Evolutionary conservation across 345 rosid genomes (phyloP).

Genomic region (Dovyalis caffra): DNA sequence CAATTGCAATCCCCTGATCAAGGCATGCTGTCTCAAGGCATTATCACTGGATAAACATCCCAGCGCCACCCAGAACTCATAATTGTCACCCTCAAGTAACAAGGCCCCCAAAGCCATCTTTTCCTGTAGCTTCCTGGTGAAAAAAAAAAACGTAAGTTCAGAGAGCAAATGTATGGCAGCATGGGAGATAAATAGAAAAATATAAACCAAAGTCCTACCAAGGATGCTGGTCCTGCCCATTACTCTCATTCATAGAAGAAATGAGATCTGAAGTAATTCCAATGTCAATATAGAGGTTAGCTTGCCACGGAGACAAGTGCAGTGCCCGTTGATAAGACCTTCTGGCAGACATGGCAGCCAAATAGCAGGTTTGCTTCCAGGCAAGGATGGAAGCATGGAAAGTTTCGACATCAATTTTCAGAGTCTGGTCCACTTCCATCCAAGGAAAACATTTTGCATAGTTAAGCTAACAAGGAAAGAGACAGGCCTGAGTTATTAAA

Average conservation of each 20-base stretch:
- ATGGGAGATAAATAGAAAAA: conserved; percentile 16
- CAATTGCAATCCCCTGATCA: conserved; percentile 85
- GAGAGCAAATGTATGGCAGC: conserved; percentile 7
- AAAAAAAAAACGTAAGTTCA: conserved; percentile 31
- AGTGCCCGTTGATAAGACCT: conserved; percentile 73
- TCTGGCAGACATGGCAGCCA: conserved; percentile 65
- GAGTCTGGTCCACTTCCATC: conserved; percentile 40
- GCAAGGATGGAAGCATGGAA: conserved; percentile 54
- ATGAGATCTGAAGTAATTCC: conserved; percentile 72
- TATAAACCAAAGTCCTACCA: conserved; percentile 50
- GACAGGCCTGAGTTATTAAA: conserved; percentile 11
- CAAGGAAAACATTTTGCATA: conserved; percentile 82
- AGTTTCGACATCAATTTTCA: conserved; percentile 33
- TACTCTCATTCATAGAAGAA: conserved; percentile 41
- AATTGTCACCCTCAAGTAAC: conserved; percentile 75
- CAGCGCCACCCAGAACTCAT: conserved; percentile 82
- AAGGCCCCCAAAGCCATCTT: conserved; percentile 91
- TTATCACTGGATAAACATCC: conserved; percentile 66
- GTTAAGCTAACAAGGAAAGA: conserved; percentile 51
- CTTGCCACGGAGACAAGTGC: conserved; percentile 89
- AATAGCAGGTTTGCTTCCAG: conserved; percentile 65
- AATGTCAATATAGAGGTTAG: conserved; percentile 71
- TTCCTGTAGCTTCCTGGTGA: conserved; percentile 82
- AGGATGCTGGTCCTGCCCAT: conserved; percentile 30
- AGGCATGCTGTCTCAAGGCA: conserved; percentile 82